These are phyloP conservation scores for Arthrobotrys entomopaga DNA, from an alignment of 2,329 filamentous ascomycete genomes.

Conservation along the genomic window DNA sequence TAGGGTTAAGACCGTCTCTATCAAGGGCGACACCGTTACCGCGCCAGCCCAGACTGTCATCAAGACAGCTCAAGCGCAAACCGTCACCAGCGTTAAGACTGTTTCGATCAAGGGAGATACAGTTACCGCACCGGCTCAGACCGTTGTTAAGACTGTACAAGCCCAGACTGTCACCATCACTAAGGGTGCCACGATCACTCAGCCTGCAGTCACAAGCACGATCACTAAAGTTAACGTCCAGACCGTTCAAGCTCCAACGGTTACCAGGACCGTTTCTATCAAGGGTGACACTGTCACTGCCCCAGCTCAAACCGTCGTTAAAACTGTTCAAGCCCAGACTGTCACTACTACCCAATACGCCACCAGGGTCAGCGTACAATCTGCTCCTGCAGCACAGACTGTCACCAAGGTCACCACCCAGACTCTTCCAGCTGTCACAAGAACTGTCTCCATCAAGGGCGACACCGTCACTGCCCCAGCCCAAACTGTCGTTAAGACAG, in stretches of 20 bases:
- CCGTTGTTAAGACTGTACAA: not conserved
- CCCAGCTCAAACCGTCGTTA: not conserved
- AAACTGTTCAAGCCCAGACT: not conserved
- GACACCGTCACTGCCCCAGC: constrained; percentile 12
- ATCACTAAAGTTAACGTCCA: not conserved
- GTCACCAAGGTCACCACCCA: constrained; percentile 5
- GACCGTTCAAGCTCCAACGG: not conserved
- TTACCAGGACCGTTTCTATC: constrained; percentile 15
- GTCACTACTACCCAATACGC: not conserved
- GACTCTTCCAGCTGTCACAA: not conserved
- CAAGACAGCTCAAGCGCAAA: not conserved
- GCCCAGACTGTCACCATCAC: not conserved
- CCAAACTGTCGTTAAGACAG: not conserved
- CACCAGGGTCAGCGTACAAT: not conserved
- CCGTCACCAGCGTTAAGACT: constrained; percentile 5
- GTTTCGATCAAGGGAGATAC: constrained; percentile 1
- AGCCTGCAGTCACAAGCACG: constrained; percentile 4
- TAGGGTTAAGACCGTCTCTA: not conserved
- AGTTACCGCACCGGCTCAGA: not conserved
- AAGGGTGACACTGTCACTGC: not conserved
- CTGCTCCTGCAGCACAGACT: constrained; percentile 5
- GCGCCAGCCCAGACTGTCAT: not conserved
- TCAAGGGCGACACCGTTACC: not conserved
- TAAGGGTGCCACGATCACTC: not conserved
- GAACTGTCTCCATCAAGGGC: not conserved